Conservation (phyloP, 2,329 filamentous ascomycete genomes). For the Colletotrichum sp. region DNA sequence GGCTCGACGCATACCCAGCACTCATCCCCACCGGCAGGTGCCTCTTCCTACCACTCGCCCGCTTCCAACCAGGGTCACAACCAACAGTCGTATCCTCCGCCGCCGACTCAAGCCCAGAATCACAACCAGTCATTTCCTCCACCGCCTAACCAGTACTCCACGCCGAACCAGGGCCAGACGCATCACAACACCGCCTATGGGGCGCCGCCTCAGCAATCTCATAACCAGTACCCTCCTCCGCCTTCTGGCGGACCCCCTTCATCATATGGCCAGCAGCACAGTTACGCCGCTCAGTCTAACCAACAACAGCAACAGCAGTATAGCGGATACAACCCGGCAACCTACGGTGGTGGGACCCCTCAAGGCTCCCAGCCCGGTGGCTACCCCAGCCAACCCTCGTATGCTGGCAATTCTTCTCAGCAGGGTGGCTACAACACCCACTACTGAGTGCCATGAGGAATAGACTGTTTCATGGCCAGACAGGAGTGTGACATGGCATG, state of each 20-base stretch:
- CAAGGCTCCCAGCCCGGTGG: conserved; percentile 33
- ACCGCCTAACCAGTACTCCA: conserved; percentile 21
- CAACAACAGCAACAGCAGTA: conserved; percentile 22
- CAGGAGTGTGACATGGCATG: background rate
- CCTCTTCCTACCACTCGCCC: conserved; percentile 32
- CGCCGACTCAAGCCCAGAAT: conserved; percentile 17
- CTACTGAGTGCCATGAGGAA: conserved; percentile 13
- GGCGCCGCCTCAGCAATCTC: conserved; percentile 19
- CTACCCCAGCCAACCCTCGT: conserved; percentile 34
- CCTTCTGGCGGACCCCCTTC: conserved; percentile 13
- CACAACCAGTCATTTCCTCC: conserved; percentile 21
- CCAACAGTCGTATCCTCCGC: conserved; percentile 23
- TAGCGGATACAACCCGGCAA: conserved; percentile 34
- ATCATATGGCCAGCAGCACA: conserved; percentile 19
- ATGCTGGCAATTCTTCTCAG: conserved; percentile 20
- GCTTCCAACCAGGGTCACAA: conserved; percentile 25
- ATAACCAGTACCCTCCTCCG: conserved; percentile 24
- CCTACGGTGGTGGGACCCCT: conserved; percentile 30
- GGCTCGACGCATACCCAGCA: conserved; percentile 25
- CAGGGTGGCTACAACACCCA: conserved; percentile 19
- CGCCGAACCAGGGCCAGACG: conserved; percentile 19
- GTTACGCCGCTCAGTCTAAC: conserved; percentile 21
- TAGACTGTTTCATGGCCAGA: background rate
- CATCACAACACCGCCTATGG: conserved; percentile 22
- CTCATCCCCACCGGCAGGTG: conserved; percentile 32